These are phyloP conservation scores for Trametes coccinea DNA, from an alignment of 768 basidiomycete genomes.

Conservation along the genomic window DNA sequence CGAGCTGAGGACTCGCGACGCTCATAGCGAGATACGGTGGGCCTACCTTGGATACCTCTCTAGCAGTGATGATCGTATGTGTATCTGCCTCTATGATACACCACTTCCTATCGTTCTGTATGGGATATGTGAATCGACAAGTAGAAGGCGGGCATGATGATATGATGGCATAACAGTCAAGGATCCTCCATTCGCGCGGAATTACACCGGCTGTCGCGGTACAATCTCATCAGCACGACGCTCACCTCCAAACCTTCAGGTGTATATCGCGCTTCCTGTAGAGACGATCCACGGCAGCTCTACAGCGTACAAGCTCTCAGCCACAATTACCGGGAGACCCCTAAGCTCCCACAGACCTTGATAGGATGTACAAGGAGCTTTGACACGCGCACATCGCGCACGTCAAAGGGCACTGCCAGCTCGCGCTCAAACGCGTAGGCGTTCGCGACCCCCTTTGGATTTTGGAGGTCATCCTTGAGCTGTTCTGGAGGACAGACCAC, in stretches of 20 bases:
- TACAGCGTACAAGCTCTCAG: slow-evolving; percentile 30
- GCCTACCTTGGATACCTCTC: slow-evolving; percentile 59
- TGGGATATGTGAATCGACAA: background rate
- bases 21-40: background rate
- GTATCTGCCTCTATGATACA: slow-evolving; percentile 61
- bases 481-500: slow-evolving; percentile 11
- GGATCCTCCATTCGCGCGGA: no score
- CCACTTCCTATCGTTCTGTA: slow-evolving; percentile 73
- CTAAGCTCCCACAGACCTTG: slow-evolving; percentile 18
- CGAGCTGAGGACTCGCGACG: background rate
- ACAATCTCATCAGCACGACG: no score
- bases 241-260: slow-evolving; percentile 61
- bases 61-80: slow-evolving; percentile 62
- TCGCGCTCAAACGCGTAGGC: slow-evolving; percentile 12
- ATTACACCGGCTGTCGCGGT: no score
- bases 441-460: slow-evolving; percentile 1
- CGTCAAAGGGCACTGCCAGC: slow-evolving; percentile 31
- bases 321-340: background rate
- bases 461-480: slow-evolving; percentile 16
- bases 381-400: slow-evolving; percentile 42
- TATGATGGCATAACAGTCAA: no score
- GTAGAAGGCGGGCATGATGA: no score
- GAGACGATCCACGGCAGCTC: slow-evolving; percentile 73
- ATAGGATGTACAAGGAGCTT: slow-evolving; percentile 49
- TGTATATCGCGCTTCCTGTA: slow-evolving; percentile 55